phyloP scores from a whole-genome alignment of 2,329 filamentous ascomycete genomes.

The Curvularia eragrostidis region DNA sequence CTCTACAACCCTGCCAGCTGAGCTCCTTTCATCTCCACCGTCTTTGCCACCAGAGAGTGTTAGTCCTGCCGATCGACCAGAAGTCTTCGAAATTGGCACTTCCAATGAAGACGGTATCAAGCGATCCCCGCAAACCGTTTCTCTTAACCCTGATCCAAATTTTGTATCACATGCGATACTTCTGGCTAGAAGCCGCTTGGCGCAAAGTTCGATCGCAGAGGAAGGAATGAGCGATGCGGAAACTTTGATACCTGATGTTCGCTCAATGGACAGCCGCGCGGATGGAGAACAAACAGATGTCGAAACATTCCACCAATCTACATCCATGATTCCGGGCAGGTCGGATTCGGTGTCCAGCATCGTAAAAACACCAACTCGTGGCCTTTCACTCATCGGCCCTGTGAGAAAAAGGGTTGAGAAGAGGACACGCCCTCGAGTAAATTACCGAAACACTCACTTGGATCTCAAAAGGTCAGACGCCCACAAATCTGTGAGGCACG shows the following conservation, averaged over 20 bases:
- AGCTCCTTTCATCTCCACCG: slow-evolving; percentile 26
- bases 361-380: slow-evolving; percentile 40
- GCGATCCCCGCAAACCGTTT: background rate
- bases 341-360: slow-evolving; percentile 35
- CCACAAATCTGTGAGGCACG: slow-evolving; percentile 34
- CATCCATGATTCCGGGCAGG: slow-evolving; percentile 23
- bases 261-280: slow-evolving; percentile 21
- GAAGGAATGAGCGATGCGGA: slow-evolving; percentile 41
- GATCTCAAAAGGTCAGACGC: slow-evolving; percentile 36
- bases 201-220: slow-evolving; percentile 26
- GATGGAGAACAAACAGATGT: slow-evolving; percentile 31
- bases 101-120: slow-evolving; percentile 31
- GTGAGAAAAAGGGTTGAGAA: slow-evolving; percentile 31
- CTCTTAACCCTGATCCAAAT: background rate
- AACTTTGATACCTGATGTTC: slow-evolving; percentile 35
- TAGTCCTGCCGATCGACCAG: background rate
- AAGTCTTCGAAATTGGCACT: slow-evolving; percentile 36
- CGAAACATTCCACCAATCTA: slow-evolving; percentile 20
- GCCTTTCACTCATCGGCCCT: slow-evolving; percentile 39
- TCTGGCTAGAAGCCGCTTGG: background rate
- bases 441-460: slow-evolving; percentile 12
- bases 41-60: background rate
- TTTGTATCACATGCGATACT: background rate
- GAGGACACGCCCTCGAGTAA: slow-evolving; percentile 17
- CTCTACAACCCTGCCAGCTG: slow-evolving; percentile 18